These are phyloP conservation scores for Tolypocladium sp. DNA, from an alignment of 2,329 filamentous ascomycete genomes.

Conservation along the genomic window DNA sequence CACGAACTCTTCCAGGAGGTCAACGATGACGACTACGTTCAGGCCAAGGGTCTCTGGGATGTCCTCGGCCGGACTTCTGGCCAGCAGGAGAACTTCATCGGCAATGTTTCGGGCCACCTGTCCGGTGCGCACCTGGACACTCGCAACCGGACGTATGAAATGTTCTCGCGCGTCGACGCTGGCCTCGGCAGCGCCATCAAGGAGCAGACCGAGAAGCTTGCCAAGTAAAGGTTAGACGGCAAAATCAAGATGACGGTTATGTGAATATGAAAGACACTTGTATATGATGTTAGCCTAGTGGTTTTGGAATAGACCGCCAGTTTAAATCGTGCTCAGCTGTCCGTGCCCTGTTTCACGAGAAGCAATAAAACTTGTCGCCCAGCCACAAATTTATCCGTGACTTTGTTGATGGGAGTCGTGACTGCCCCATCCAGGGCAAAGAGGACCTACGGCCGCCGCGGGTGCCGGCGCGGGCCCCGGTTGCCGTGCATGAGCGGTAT, in stretches of 20 bases:
- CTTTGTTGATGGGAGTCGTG: neutral
- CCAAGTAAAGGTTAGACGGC: slow-evolving; percentile 5
- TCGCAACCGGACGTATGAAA: slow-evolving; percentile 48
- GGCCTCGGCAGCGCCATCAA: slow-evolving; percentile 43
- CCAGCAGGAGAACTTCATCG: slow-evolving; percentile 53
- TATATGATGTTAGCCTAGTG: neutral
- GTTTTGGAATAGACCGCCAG: neutral
- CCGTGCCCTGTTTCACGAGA: too few relatives aligned
- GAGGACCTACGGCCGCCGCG: neutral
- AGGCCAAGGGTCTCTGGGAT: slow-evolving; percentile 38
- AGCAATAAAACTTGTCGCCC: too few relatives aligned
- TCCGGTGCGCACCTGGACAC: slow-evolving; percentile 42
- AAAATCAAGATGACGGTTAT: neutral
- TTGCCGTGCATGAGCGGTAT: neutral
- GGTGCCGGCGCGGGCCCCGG: neutral
- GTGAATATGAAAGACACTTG: neutral
- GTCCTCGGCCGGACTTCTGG: slow-evolving; percentile 37
- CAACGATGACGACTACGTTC: slow-evolving; percentile 39
- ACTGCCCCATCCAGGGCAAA: neutral
- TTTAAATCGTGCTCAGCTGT: neutral
- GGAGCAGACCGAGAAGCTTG: slow-evolving; percentile 40
- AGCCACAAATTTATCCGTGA: too few relatives aligned
- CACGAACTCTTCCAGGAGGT: slow-evolving; percentile 34
- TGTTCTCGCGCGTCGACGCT: slow-evolving; percentile 48
- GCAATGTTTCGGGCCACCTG: slow-evolving; percentile 50